Percentiles rank a stretch among this genome's conserved stretches.
phyloP scores from a whole-genome alignment of 768 basidiomycete species.

The Tricholoma hemisulphureum region DNA sequence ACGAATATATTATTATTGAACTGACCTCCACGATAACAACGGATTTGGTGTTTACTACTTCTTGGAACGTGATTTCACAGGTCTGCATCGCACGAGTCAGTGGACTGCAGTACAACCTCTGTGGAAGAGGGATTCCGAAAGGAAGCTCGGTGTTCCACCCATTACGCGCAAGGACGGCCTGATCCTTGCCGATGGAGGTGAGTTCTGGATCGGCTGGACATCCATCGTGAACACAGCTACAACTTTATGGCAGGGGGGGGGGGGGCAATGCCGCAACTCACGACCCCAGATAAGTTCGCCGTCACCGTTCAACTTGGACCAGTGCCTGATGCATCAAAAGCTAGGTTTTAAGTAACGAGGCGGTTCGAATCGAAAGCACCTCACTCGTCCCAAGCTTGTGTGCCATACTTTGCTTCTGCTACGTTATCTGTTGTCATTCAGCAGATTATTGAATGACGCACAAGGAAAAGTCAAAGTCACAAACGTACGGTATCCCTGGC shows the following conservation, averaged over 20 bases:
- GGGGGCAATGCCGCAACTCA: conserved; percentile 32
- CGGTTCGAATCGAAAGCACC: conserved; percentile 10
- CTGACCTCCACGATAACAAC: conserved; percentile 57
- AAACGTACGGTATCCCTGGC: conserved; percentile 69
- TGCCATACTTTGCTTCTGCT: conserved; percentile 57
- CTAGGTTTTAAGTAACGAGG: not conserved
- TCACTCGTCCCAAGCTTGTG: conserved; percentile 60
- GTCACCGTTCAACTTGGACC: conserved; percentile 63
- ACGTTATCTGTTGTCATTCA: conserved; percentile 55
- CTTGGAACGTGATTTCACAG: conserved; percentile 49
- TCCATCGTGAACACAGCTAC: not conserved
- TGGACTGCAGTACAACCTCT: conserved; percentile 60
- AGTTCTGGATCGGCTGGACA: conserved; percentile 58
- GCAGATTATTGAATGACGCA: not conserved
- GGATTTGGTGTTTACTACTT: conserved; percentile 27
- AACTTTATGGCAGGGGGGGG: too few species aligned
- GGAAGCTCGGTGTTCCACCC: conserved; percentile 50
- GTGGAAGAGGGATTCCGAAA: conserved; percentile 48
- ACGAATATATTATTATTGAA: not conserved
- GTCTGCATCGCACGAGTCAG: conserved; percentile 62
- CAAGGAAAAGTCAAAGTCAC: too few species aligned
- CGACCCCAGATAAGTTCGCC: conserved; percentile 72
- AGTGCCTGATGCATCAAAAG: conserved; percentile 46
- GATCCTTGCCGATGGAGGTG: conserved; percentile 53
- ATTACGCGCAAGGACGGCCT: conserved; percentile 46